Conservation (phyloP, 2,329 filamentous ascomycete genomes). For the Aspergillus novoparasiticus region DNA sequence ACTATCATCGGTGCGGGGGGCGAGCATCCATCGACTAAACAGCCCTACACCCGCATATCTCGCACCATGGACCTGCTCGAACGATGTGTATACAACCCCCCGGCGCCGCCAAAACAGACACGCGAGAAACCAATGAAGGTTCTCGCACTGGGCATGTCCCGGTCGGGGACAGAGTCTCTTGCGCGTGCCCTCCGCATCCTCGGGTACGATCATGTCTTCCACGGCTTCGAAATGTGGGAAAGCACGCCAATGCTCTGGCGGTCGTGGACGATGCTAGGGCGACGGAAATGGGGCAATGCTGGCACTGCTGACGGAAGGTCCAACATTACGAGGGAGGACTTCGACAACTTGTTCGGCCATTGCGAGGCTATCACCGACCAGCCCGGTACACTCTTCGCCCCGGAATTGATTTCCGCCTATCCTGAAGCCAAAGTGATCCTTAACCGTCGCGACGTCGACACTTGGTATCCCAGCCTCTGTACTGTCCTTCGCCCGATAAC, state of each 20-base stretch:
- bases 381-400: conserved; percentile 19
- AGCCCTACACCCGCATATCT: background rate
- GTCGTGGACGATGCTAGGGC: conserved; percentile 4
- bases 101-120: background rate
- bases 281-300: background rate
- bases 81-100: background rate
- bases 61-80: conserved; percentile 1
- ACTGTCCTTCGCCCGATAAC: conserved; percentile 2
- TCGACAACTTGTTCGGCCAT: conserved; percentile 15
- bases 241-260: conserved; percentile 10
- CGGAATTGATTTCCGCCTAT: conserved; percentile 25
- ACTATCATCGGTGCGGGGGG: background rate
- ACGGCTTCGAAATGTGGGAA: conserved; percentile 11
- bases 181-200: conserved; percentile 26
- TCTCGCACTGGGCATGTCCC: conserved; percentile 28
- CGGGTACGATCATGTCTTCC: too few species aligned
- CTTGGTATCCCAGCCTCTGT: conserved; percentile 16
- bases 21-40: background rate
- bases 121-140: conserved; percentile 21
- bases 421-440: conserved; percentile 30
- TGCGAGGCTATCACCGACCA: conserved; percentile 23
- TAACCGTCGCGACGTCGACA: conserved; percentile 22
- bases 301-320: background rate
- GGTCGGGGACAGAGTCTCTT: conserved; percentile 30
- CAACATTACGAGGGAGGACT: conserved; percentile 7